These are phyloP conservation scores for Lichtheimia corymbifera DNA, from an alignment of 371 early-diverging fungal genomes.

Conservation along the genomic window DNA sequence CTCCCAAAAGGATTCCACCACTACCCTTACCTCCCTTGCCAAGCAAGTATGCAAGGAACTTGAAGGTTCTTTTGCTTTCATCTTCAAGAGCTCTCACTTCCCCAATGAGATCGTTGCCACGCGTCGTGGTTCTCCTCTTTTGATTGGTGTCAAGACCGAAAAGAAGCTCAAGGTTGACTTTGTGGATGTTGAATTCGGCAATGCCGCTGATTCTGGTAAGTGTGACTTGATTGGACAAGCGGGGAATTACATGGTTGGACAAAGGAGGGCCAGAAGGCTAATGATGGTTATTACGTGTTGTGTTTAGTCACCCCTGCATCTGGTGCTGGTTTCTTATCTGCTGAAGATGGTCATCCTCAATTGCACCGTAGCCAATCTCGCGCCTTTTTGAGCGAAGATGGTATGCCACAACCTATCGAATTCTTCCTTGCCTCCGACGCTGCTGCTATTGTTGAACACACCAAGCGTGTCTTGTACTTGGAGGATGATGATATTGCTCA, in stretches of 20 bases:
- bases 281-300: not conserved
- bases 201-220: constrained; percentile 19
- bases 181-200: constrained; percentile 73
- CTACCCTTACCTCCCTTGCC: constrained; percentile 82
- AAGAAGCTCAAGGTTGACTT: constrained; percentile 93
- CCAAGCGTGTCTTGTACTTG: constrained; percentile 95
- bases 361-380: constrained; percentile 87
- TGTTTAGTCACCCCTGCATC: constrained; percentile 18
- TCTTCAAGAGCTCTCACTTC: constrained; percentile 90
- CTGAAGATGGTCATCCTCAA: constrained; percentile 53
- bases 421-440: constrained; percentile 97
- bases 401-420: constrained; percentile 90
- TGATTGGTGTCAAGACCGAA: constrained; percentile 95
- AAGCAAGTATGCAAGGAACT: constrained; percentile 93
- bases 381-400: constrained; percentile 91
- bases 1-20: constrained; percentile 68
- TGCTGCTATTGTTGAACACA: constrained; percentile 97
- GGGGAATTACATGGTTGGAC: not conserved
- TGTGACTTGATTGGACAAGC: no score
- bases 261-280: not conserved
- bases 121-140: constrained; percentile 95
- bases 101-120: constrained; percentile 95
- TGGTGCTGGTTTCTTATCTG: constrained; percentile 26
- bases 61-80: constrained; percentile 98
- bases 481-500: constrained; percentile 99